phyloP scores from a whole-genome alignment of 2,329 filamentous ascomycete genomes.

The Ilyonectria sp. region DNA sequence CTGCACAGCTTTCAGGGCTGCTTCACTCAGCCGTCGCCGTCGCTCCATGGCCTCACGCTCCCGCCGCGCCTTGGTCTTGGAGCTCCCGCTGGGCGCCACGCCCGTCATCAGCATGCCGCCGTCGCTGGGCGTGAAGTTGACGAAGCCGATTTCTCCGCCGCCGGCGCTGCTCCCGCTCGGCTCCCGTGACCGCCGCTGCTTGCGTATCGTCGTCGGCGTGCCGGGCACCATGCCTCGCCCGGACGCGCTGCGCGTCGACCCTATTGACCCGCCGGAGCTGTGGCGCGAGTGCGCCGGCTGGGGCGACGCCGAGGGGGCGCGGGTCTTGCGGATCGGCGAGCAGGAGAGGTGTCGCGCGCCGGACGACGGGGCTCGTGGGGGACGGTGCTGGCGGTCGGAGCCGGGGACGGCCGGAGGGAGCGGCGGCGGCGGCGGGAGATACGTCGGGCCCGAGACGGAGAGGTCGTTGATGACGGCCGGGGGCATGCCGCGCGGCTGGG shows the following conservation, averaged over 20 bases:
- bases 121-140: constrained; percentile 91
- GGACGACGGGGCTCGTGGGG: constrained; percentile 68
- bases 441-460: constrained; percentile 53
- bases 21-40: constrained; percentile 77
- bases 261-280: constrained; percentile 57
- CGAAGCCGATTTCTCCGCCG: constrained; percentile 72
- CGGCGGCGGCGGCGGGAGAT: constrained; percentile 53
- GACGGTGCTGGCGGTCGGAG: constrained; percentile 59
- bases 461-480: constrained; percentile 56
- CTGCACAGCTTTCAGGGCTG: constrained; percentile 77
- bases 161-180: constrained; percentile 49
- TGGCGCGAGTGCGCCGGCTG: constrained; percentile 57
- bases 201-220: constrained; percentile 58
- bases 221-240: constrained; percentile 56
- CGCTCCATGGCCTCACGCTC: constrained; percentile 91
- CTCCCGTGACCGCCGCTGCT: constrained; percentile 57
- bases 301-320: constrained; percentile 58
- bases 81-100: constrained; percentile 91
- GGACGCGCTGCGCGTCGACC: constrained; percentile 55
- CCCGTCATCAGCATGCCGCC: constrained; percentile 85
- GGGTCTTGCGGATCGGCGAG: constrained; percentile 60
- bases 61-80: constrained; percentile 95
- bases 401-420: constrained; percentile 41
- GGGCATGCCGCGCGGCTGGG: constrained; percentile 57
- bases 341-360: constrained; percentile 65